Conservation (phyloP, 768 basidiomycete genomes). For the Albatrellus ellisii region DNA sequence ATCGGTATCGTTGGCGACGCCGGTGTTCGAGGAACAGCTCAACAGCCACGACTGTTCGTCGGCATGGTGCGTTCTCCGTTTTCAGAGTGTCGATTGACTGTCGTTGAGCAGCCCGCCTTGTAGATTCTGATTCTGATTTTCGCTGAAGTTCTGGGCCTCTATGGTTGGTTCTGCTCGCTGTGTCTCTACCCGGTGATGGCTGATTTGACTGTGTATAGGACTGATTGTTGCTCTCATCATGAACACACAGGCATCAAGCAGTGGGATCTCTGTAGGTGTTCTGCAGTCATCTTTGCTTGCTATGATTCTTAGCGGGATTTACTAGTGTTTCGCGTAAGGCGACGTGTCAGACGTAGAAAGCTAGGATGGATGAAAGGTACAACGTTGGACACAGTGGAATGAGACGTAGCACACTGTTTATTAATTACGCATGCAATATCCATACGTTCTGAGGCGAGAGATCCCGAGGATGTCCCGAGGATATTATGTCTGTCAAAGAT, state of each 20-base stretch:
- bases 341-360: too few relatives aligned
- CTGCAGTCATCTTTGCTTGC: background rate
- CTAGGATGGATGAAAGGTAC: too few relatives aligned
- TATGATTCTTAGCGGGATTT: constrained; percentile 5
- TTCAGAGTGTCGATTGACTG: background rate
- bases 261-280: background rate
- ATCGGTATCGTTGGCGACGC: constrained; percentile 99
- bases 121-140: constrained; percentile 83
- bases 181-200: background rate
- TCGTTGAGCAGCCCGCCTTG: background rate
- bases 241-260: constrained; percentile 21
- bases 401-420: too few relatives aligned
- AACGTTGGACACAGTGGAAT: too few relatives aligned
- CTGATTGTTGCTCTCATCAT: constrained; percentile 41
- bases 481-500: too few relatives aligned
- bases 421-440: too few relatives aligned
- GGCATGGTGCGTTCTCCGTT: constrained; percentile 51
- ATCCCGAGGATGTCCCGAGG: too few relatives aligned
- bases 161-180: constrained; percentile 32
- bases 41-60: constrained; percentile 89
- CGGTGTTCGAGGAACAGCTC: constrained; percentile 94
- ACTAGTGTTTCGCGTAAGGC: too few relatives aligned
- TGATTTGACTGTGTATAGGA: constrained; percentile 14
- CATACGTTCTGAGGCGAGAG: too few relatives aligned
- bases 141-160: constrained; percentile 87